These are phyloP conservation scores for Neoboletus brunneissimus DNA, from an alignment of 768 basidiomycete genomes.

Conservation along the genomic window DNA sequence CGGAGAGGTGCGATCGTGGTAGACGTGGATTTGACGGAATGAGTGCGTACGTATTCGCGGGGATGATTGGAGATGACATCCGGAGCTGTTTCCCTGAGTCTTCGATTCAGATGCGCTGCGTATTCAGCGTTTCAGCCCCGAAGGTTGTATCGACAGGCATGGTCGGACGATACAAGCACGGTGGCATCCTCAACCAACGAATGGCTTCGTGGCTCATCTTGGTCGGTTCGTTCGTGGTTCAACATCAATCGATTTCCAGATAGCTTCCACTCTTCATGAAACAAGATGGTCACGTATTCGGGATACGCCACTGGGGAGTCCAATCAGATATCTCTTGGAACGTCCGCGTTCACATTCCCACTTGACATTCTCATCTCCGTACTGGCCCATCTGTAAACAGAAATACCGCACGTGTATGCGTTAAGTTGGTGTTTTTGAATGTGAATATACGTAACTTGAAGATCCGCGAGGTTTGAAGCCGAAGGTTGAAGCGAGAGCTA, in stretches of 20 bases:
- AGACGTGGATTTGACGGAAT: slow-evolving; percentile 17
- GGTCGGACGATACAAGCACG: neutral
- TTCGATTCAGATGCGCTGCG: neutral
- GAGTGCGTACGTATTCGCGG: neutral
- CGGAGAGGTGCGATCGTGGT: slow-evolving; percentile 29
- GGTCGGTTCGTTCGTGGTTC: neutral
- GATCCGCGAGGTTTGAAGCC: neutral
- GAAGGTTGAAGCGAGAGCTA: neutral
- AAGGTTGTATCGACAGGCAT: neutral
- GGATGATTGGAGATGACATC: neutral
- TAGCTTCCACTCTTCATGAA: neutral
- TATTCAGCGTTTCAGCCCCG: neutral
- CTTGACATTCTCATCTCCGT: neutral
- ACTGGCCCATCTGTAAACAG: neutral
- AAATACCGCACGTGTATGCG: neutral
- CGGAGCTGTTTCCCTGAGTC: neutral
- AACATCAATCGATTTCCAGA: neutral
- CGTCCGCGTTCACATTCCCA: neutral
- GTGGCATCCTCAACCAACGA: neutral
- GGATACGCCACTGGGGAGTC: neutral
- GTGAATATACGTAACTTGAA: too few species aligned
- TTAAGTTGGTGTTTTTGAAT: too few species aligned
- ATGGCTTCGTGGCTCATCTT: neutral
- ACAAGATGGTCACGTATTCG: neutral
- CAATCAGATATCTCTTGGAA: neutral